Evolutionary conservation across 495 filamentous ascomycete species (phyloP), one percentile per base, ranked within the genome.

Genomic region (Xylaria castorea): DNA sequence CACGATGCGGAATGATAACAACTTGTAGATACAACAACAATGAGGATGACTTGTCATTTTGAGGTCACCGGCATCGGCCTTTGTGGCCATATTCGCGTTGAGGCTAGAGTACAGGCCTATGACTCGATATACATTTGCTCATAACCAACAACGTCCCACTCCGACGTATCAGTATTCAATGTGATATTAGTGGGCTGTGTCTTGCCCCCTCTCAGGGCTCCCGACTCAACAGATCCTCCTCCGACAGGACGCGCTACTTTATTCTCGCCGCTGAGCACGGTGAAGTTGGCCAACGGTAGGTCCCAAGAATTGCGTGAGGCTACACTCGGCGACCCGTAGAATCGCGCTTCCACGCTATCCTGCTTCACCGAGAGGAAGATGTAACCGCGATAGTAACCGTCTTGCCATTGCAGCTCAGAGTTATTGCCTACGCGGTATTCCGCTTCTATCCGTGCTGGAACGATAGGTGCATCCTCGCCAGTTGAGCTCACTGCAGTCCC

Each of bases 361-460:
- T 61, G 72, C 8, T 74, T 74, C 12, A 76, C 71, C 48, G 74
- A 74, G 20, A 79, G 67, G 1, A 68, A 85, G 75, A 88, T 92
- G 67, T 90, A 90, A 1, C 88, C 91, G 36, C 90, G 83, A 75
- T 93, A 93, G 75, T 89, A 92, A 50, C 88, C 79, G 72, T 92
- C 91, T 73, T 89, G 86, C 90, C 91, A 93, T 78, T 91, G 89
- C 70, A 93, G 82, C 75, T 89, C 87, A 30, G 77, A 74, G 75
- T 91, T 92, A 20, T 81, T 80, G 14, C 70, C 76, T 34, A 89
- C 81, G 36, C 88, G 83, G 46, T 79, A 81, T 30, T 80, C 38
- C 12, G 83, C 81, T 69, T 77, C 71, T 25, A 75, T 71, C 50
- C 87, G 82, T 0, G 86, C 87, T 4, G 70, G 74, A 4, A 70